Base-by-base conservation (phyloP, 768 basidiomycete species). In the Suillus alpinus region DNA sequence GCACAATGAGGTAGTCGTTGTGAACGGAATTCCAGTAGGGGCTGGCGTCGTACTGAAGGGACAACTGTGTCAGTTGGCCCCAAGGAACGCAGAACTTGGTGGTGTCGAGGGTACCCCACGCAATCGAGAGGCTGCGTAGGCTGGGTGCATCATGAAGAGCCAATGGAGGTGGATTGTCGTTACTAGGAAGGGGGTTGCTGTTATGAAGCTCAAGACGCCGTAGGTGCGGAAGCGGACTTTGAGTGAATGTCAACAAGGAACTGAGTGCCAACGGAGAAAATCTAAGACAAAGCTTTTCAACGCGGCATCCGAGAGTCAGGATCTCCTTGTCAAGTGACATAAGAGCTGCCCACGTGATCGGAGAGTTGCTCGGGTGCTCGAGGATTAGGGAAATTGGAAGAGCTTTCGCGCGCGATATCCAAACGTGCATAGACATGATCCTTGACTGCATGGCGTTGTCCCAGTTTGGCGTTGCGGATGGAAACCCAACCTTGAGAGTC, bases 321-420 rank as follows among this genome's bases (percentile, higher is more conserved):
- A 74, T 65, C 20, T 73, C 71, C 20, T 62, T 71, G 47, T 75
- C 73, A 2, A 74, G 69, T 49, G 58, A 63, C 56, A 74, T 51
- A 49, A 75, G 73, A 0, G 73, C 66, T 10, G 62, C 59, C 69
- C 69, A 68, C 0, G 66, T 65, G 36, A 73, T 64, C 34, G 47
- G 55, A 13, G 69, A 64, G 0, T 63, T 73, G 26, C 62, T 69
- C 37, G 57, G 1, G 26, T 73, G 73, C 37, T 63, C 61, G 46
- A 73, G 60, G 31, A 41, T 56, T 18, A 72, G 50, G 59, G 73
- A 67, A 16, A 73, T 59, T 2, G 71, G 71, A 59, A 74, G 69
- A 0, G 66, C 56, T 23, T 73, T 72, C 2, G 71, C 65, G 7
- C 69, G 69, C 20, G 73, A 73, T 34, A 73, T 51, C 71, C 71